These are phyloP conservation scores for Peronospora destructor DNA, from an alignment of 352 stramenopile genomes.

Conservation along the genomic window DNA sequence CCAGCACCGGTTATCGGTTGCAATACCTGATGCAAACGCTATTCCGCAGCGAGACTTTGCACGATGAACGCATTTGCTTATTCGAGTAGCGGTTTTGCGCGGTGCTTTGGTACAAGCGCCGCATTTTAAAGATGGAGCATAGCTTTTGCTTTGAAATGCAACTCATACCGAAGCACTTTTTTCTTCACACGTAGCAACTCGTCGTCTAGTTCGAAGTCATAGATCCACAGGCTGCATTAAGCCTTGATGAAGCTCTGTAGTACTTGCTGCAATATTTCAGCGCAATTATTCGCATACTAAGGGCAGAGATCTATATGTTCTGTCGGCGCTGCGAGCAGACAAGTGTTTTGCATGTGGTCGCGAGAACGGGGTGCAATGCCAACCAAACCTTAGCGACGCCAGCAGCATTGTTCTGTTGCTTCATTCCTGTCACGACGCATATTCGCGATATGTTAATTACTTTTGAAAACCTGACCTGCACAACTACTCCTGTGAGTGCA, in stretches of 20 bases:
- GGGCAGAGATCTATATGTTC: slow-evolving; percentile 47
- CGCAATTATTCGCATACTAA: slow-evolving; percentile 56
- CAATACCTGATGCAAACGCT: slow-evolving; percentile 32
- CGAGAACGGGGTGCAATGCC: slow-evolving; percentile 46
- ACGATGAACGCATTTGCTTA: slow-evolving; percentile 57
- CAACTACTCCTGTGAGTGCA: slow-evolving; percentile 45
- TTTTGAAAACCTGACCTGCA: slow-evolving; percentile 25
- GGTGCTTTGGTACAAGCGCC: slow-evolving; percentile 45
- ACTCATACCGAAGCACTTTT: slow-evolving; percentile 13
- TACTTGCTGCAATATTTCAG: slow-evolving; percentile 39
- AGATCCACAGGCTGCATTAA: slow-evolving; percentile 35
- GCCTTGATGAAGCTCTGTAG: slow-evolving; percentile 46
- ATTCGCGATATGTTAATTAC: too few relatives aligned
- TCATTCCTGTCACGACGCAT: slow-evolving; percentile 22
- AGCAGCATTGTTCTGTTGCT: slow-evolving; percentile 1
- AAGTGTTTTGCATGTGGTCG: slow-evolving; percentile 49
- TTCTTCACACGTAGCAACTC: slow-evolving; percentile 60
- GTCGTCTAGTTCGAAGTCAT: slow-evolving; percentile 60
- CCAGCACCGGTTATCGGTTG: slow-evolving; percentile 42
- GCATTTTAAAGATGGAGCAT: slow-evolving; percentile 45
- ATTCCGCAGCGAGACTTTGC: slow-evolving; percentile 44
- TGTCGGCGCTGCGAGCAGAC: slow-evolving; percentile 39
- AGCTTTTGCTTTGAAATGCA: slow-evolving; percentile 29
- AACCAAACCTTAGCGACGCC: slow-evolving; percentile 10
- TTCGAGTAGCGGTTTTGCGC: slow-evolving; percentile 29